Evolutionary conservation across 148 eudicot genomes (phyloP).

Genomic region (Tetragonia tetragonoides): DNA sequence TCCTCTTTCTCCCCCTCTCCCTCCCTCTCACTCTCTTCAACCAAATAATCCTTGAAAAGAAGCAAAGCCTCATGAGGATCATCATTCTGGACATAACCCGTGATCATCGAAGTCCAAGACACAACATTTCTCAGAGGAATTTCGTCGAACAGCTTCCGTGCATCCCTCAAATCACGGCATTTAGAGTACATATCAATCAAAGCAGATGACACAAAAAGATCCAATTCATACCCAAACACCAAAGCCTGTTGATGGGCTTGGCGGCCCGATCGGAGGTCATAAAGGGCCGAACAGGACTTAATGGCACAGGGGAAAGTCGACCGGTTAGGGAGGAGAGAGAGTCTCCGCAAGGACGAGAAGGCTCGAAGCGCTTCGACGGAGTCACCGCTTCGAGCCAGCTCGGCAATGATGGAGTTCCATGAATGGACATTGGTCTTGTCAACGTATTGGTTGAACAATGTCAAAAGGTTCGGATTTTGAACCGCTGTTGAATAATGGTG

Average conservation of each 20-base stretch:
- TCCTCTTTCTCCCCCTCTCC: slow-evolving; percentile 20
- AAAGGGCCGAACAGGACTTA: slow-evolving; percentile 55
- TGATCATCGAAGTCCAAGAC: slow-evolving; percentile 71
- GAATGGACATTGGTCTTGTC: slow-evolving; percentile 50
- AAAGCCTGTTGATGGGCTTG: slow-evolving; percentile 70
- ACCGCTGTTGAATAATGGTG: slow-evolving; percentile 11
- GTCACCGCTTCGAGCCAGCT: slow-evolving; percentile 61
- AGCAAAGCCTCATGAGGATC: slow-evolving; percentile 40
- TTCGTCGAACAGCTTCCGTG: slow-evolving; percentile 56
- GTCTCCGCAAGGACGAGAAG: slow-evolving; percentile 53
- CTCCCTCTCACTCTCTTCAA: slow-evolving; percentile 31
- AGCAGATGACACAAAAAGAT: slow-evolving; percentile 59
- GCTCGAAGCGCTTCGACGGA: slow-evolving; percentile 65
- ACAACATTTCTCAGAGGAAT: slow-evolving; percentile 59
- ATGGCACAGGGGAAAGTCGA: slow-evolving; percentile 66
- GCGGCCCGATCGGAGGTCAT: slow-evolving; percentile 47
- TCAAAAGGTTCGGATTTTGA: slow-evolving; percentile 28
- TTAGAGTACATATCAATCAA: slow-evolving; percentile 67
- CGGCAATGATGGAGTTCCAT: slow-evolving; percentile 75
- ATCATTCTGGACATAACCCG: slow-evolving; percentile 58
- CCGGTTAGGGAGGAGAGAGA: slow-evolving; percentile 52
- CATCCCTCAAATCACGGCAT: slow-evolving; percentile 57
- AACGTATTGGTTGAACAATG: slow-evolving; percentile 54
- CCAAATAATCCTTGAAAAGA: slow-evolving; percentile 53
- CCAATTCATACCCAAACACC: slow-evolving; percentile 46